Evolutionary conservation across 129 eudicot species (phyloP), one percentile per base, ranked within the genome.

Genomic region (Flaveria sonorensis): DNA sequence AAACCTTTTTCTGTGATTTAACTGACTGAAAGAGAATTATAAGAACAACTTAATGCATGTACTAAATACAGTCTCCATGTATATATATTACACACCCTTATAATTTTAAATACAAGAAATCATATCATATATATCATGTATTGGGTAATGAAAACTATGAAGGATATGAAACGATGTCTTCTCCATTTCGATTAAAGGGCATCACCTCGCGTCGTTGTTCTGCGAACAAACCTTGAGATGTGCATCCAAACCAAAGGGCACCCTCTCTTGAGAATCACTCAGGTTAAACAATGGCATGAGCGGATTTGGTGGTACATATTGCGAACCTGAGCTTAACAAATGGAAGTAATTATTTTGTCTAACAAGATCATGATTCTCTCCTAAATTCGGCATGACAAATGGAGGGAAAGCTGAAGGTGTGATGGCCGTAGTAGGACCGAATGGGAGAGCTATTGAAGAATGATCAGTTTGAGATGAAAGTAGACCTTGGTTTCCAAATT

Each of bases 401-500:
- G 81, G 78, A 74, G 91, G 82, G 71, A 76, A 74, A 62, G 79
- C 60, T 6, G 88, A 55, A 12, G 89, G 87, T 8, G 85, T 11
- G 19, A 79, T 74, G 66, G 91, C 63, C 23, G 85, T 55, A 9
- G 87, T 74, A 70, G 89, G 89, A 59, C 79, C 76, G 71, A 82
- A 83, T 52, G 89, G 87, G 21, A 78, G 72, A 70, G 85, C 73
- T 79, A 78, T 75, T 5, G 82, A 30, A 71, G 75, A 42, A 36
- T 36, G 40, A 36, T 36, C 40, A 40, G 77, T 43, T 66, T 88
- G 90, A 50, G 88, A 76, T 79, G 88, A 73, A 65, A 81, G 80
- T 55, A 74, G 71, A 30, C 79, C 83, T 78, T 81, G 87, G 65
- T 77, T 86, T 77, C 96, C 96, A 20, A 86, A 86, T 73, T 86